Evolutionary conservation across 2,329 filamentous ascomycete species (phyloP), one percentile per base, ranked within the genome.

Genomic region (Colletotrichum siamense): DNA sequence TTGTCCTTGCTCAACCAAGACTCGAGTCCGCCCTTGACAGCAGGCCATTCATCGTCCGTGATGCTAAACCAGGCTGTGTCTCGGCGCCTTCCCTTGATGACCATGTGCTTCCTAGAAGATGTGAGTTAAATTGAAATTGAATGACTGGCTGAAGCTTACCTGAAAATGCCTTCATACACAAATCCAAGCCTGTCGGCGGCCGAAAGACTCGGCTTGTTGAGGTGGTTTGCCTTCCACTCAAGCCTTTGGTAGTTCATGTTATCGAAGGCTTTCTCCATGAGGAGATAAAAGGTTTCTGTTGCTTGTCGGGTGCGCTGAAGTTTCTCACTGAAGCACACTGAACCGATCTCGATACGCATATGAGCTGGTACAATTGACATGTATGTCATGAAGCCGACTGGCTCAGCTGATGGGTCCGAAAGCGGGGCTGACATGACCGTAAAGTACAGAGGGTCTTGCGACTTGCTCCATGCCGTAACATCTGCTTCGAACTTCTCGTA

Each of bases 41-140:
- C 67, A 3, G 86, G 85, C 92, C 92, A 94, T 74, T 94, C 92
- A 0, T 88, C 87, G 66, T 91, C 88, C 2, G 90, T 79, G 9
- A 94, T 89, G 26, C 90, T 89, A 71, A 88, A 91, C 91, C 91
- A 94, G 5, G 89, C 87, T 1, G 91, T 92, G 80, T 94, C 92
- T 59, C 92, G 84, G 69, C 84, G 88, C 26, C 87, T 83, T 1
- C 91, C 92, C 78, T 90, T 92, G 9, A 89, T 79, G 34, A 94
- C 85, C 87, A 92, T 88, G 80, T 94, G 91, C 77, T 92, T 90
- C 4, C 22, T 36, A 24, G 24, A 24, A 24, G 24, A 24, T 24
- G n/a, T n/a, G n/a, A n/a, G n/a, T n/a, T n/a, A n/a, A n/a, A 24
- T 24, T 24, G 24, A 24, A 3, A 24, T 24, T 24, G 24, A 24